Evolutionary conservation across 257 asterid genomes (phyloP).

Genomic region (Catharanthus roseus): DNA sequence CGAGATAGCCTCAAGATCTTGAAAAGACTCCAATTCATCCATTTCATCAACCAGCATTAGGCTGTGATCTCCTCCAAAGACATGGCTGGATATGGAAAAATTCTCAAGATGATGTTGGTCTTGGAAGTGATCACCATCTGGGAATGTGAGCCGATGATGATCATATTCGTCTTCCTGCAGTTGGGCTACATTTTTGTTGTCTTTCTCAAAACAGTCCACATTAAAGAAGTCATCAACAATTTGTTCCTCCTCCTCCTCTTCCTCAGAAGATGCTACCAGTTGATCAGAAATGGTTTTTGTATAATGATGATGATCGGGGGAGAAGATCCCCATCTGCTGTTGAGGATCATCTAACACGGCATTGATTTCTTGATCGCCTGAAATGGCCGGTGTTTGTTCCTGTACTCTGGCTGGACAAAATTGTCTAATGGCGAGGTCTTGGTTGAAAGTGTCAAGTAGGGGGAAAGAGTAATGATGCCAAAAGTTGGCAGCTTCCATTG

Average conservation of each 20-base stretch:
- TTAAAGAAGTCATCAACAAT: slow-evolving; percentile 50
- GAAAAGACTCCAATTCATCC: slow-evolving; percentile 9
- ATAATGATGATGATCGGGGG: slow-evolving; percentile 9
- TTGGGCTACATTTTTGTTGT: slow-evolving; percentile 16
- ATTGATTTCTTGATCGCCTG: background rate
- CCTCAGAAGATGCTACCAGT: slow-evolving; percentile 18
- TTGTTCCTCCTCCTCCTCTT: slow-evolving; percentile 37
- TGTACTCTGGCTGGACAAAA: slow-evolving; percentile 52
- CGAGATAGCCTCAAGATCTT: slow-evolving; percentile 16
- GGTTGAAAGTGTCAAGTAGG: slow-evolving; percentile 23
- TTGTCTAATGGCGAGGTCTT: slow-evolving; percentile 44
- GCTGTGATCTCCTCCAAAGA: slow-evolving; percentile 11
- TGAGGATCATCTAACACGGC: slow-evolving; percentile 10
- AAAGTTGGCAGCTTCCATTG: slow-evolving; percentile 26
- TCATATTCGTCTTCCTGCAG: background rate
- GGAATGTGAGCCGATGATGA: background rate
- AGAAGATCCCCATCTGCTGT: slow-evolving; percentile 21
- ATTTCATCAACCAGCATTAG: slow-evolving; percentile 16
- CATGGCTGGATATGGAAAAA: slow-evolving; percentile 14
- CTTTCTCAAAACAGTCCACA: slow-evolving; percentile 36
- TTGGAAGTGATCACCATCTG: slow-evolving; percentile 16
- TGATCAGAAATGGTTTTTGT: slow-evolving; percentile 12
- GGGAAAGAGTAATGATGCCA: slow-evolving; percentile 22
- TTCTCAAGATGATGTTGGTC: slow-evolving; percentile 19
- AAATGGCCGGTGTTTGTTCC: slow-evolving; percentile 21